Base-by-base conservation (phyloP, 768 basidiomycete species). In the Pleurotus tuoliensis region DNA sequence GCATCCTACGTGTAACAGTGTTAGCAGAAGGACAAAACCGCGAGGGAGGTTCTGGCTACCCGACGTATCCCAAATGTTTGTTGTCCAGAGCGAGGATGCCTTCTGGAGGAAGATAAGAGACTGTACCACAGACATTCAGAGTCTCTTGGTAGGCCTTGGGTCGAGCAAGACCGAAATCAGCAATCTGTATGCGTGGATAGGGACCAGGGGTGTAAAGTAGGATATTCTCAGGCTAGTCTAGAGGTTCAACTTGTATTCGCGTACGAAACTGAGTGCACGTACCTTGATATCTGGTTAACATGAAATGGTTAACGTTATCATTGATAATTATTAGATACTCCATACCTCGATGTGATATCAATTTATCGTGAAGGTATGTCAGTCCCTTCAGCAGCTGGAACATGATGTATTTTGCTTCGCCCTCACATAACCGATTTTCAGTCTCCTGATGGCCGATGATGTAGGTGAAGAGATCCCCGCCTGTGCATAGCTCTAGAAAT, bases 401-500 rank as follows among this genome's bases (percentile, higher is more conserved):
- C 77, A 88, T 88, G 53, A 91, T 84, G 65, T 90, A 93, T 69
- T 92, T 91, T 5, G 86, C 83, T 69, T 93, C 91, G 13, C 88
- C 86, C 72, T 92, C 88, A 59, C 83, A 84, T 15, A 93, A 75
- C 55, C 75, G 80, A 56, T 70, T 66, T 22, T 73, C 73, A 34
- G 71, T 73, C 22, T 80, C 78, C 15, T 78, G 71, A 58, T 83
- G 79, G 55, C 77, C 83, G 13, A 82, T 83, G 60, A 93, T 87
- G 68, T 92, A 92, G 2, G 88, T 89, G 68, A 92, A 92, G n/a
- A 93, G 78, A 64, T 93, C 91, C 20, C 90, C 91, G 8, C 91
- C 90, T 0, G 90, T 92, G 63, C 88, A 92, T 6, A 93, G 76
- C 68, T 93, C 87, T 34, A 93, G 82, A 69, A 93, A 92, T 43